Conservation (phyloP, 2,329 filamentous ascomycete genomes). For the Tolypocladium tundrense region DNA sequence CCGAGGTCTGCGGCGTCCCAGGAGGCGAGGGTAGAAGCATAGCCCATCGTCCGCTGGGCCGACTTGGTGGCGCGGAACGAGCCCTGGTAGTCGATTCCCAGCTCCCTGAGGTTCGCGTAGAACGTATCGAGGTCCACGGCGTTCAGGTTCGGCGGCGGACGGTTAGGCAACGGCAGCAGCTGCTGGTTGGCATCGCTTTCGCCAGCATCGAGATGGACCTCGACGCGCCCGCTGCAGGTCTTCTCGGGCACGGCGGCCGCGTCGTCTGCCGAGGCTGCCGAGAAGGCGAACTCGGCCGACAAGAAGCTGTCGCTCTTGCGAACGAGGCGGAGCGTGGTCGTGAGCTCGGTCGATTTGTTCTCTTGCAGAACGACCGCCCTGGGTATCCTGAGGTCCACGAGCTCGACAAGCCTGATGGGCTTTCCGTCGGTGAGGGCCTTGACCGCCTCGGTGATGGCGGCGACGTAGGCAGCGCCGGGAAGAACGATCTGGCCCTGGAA, state of each 20-base stretch:
- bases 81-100: not conserved
- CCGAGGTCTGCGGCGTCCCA: not conserved
- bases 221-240: not conserved
- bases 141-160: not conserved
- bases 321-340: not conserved
- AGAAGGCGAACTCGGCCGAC: not conserved
- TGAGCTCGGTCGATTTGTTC: not conserved
- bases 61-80: not conserved
- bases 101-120: not conserved
- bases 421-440: not conserved
- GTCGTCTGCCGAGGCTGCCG: not conserved
- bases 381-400: not conserved
- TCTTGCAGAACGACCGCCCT: not conserved
- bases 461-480: slow-evolving; percentile 32
- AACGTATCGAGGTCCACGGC: not conserved
- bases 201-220: not conserved
- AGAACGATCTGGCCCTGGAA: slow-evolving; percentile 40
- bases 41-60: not conserved
- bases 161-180: not conserved
- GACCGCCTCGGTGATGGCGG: slow-evolving; percentile 32
- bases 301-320: not conserved
- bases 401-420: not conserved
- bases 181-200: not conserved
- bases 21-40: not conserved
- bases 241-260: not conserved